Base-by-base conservation (phyloP, 2,329 filamentous ascomycete genomes). In the Pseudogymnoascus sp. region DNA sequence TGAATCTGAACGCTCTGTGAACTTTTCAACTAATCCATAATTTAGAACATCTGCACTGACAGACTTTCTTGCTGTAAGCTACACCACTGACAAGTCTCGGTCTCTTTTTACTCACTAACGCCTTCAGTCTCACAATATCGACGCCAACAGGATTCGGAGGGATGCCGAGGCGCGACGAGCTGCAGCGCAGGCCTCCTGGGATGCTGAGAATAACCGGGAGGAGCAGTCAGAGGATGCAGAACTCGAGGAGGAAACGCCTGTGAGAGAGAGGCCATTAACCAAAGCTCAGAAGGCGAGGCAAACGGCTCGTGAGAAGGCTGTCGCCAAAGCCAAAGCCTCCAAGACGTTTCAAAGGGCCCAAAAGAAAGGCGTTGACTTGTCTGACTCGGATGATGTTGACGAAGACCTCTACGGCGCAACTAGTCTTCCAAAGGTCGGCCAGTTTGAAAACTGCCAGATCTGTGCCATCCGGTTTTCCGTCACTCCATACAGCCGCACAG, bases 391-490 rank as follows among this genome's bases (percentile, higher is more conserved):
- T 11, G 50, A 68, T 6, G 65, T 68, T 3, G 81, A 83, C 26
- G 59, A 60, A 35, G 59, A 60, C 19, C 33, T 60, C 16, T 56
- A 56, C n/a, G 46, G 46, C 26, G 78, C 78, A 6, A 79, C 61
- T 26, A 35, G 33, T 12, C 78, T 78, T 33, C 87, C 87, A 1
- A 73, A 88, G n/a, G 90, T 91, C 1, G 92, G 91, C 2, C 93
- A 98, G 74, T 84, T 93, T 71, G 91, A 90, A 66, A 93, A 96
- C 68, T 98, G 93, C 72, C 91, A 90, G 66, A 78, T 87, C 2
- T 98, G 93, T 74, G 82, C 83, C 46, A 96, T 95, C 74, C 87
- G 92, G 38, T 98, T 98, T 72, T 96, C 91, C 0, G 93, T 98
- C 50, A 97, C 93, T 0, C 84, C 91, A 0, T 97, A 97, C 77